Percentiles rank a stretch among this genome's conserved stretches.
These are phyloP conservation scores for Tylopilus sp. DNA, from an alignment of 1,284 basidiomycete genomes.

Conservation along the genomic window DNA sequence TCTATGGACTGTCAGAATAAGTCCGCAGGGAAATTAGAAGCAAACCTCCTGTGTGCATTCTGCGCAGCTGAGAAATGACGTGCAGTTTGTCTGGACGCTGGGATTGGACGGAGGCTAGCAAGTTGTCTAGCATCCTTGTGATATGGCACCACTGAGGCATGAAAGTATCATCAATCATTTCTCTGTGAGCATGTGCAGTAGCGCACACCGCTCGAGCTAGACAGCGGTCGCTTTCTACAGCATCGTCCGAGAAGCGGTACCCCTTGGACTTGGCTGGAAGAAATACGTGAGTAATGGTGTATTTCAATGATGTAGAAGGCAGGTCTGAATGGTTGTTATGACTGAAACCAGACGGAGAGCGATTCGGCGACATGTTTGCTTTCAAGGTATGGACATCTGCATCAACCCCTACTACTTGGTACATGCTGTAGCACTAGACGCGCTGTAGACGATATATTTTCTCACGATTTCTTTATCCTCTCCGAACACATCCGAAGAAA, in stretches of 20 bases:
- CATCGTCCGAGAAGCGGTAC: conserved; percentile 18
- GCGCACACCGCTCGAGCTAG: neutral
- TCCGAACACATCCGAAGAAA: no score
- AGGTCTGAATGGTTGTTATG: no score
- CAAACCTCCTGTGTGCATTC: conserved; percentile 22
- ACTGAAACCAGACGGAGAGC: no score
- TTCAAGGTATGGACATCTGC: no score
- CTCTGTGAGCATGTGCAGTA: neutral
- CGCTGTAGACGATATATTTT: no score
- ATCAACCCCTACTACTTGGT: no score
- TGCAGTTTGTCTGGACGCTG: conserved; percentile 2
- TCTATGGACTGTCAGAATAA: conserved; percentile 12
- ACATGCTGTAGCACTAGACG: no score
- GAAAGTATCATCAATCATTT: neutral
- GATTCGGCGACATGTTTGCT: no score
- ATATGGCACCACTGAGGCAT: conserved; percentile 11
- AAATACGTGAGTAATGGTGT: conserved; percentile 23
- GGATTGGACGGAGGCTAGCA: conserved; percentile 4
- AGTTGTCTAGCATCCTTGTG: conserved; percentile 21
- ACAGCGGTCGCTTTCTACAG: conserved; percentile 1
- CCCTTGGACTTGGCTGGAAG: conserved; percentile 16
- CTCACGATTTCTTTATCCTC: no score
- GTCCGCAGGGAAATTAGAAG: fast-evolving
- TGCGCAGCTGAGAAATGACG: conserved; percentile 10
- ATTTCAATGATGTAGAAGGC: no score